Base-by-base conservation (phyloP, 257 asterid species). In the Rehmannia glutinosa region DNA sequence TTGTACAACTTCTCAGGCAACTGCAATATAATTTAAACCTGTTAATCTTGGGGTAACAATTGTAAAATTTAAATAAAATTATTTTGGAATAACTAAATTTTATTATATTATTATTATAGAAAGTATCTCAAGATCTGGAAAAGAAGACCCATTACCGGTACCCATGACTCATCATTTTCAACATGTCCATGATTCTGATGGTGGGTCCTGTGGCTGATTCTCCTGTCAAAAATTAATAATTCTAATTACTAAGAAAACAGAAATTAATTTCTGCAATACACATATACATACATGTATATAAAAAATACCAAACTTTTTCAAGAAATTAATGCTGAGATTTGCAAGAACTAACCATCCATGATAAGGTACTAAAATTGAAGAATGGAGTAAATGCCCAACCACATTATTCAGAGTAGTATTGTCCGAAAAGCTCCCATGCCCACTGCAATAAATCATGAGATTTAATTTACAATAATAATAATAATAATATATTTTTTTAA, bases 131-230 rank as follows among this genome's bases (percentile, higher is more conserved):
- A 66, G 57, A 13, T 56, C 41, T 2, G 50, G 33, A 47, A 2
- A 23, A n/a, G 13, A 43, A 68, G 58, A 33, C 6, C 0, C 46
- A 43, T 63, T 81, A 86, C 94, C 77, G 94, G 94, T 1, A 75
- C 83, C 94, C 94, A 87, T n/a, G 91, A 84, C 70, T 87, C 95
- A 43, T 87, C 95, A 24, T 80, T 78, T 51, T 87, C 95, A 9
- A 84, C 87, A 47, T 87, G 84, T 1, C 95, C 95, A 69, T 84
- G 95, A 46, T 87, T 87, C 71, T 87, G 95, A 65, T 87, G 95
- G 46, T 87, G 95, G 16, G 87, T 87, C 74, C 87, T 78, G 47
- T 87, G 95, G 73, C 95, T 87, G 36, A 87, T 87, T 75, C 95
- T 53, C 91, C 95, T 85, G 32, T 20, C 4, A 12, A 15, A n/a